These are phyloP conservation scores for Lolium perenne DNA, from an alignment of 176 grass and related monocot species.

Conservation along the genomic window DNA sequence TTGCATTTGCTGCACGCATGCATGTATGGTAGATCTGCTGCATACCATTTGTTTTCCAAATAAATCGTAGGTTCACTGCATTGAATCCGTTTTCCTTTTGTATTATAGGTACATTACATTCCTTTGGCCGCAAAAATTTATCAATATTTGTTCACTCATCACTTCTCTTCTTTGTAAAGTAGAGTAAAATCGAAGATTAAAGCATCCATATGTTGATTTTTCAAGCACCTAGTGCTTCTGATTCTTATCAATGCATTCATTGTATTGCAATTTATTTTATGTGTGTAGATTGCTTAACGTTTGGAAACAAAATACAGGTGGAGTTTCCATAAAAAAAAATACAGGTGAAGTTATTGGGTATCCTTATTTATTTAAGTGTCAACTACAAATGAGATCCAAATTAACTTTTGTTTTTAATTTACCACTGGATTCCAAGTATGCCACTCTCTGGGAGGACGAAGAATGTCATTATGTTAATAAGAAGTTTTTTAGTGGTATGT, in stretches of 20 bases:
- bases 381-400: not conserved
- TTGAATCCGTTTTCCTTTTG: not conserved
- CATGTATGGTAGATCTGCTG: not conserved
- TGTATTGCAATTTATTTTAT: conserved; percentile 14
- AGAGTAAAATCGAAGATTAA: not conserved
- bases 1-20: too few species aligned
- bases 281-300: not conserved
- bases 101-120: not conserved
- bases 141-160: not conserved
- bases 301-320: not conserved
- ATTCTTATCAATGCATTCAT: not conserved
- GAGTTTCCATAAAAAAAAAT: too few species aligned
- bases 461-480: too few species aligned
- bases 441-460: conserved; percentile 71
- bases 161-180: not conserved
- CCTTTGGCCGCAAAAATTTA: not conserved
- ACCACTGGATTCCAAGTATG: conserved; percentile 63
- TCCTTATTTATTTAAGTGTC: not conserved
- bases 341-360: not conserved
- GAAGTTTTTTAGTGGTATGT: too few species aligned
- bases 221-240: not conserved
- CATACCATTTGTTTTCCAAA: not conserved
- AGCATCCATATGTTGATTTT: not conserved
- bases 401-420: not conserved
- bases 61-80: not conserved